Conservation (phyloP, 257 asterid species). For the Rhazya stricta region DNA sequence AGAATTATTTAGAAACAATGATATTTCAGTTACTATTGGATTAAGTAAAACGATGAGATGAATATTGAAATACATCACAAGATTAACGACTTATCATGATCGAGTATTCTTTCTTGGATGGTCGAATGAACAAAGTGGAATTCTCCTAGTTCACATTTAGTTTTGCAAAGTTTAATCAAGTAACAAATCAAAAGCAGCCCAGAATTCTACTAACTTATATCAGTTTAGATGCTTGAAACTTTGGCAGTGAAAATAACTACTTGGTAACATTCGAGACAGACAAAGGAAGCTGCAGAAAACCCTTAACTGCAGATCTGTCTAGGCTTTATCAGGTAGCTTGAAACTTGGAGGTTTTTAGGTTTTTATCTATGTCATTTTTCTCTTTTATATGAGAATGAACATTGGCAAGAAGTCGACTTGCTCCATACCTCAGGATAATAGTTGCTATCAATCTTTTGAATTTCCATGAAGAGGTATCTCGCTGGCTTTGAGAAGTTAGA, state of each 20-base stretch:
- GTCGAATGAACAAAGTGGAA: too few species aligned
- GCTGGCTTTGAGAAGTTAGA: conserved; percentile 74
- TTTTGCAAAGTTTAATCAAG: too few species aligned
- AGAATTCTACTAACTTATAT: not conserved
- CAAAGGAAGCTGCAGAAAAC: not conserved
- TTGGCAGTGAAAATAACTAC: too few species aligned
- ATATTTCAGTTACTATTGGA: too few species aligned
- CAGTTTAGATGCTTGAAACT: not conserved
- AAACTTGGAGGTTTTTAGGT: not conserved
- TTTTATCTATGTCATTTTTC: not conserved
- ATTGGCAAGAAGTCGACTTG: not conserved
- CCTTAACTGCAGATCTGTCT: not conserved
- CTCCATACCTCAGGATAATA: conserved; percentile 72
- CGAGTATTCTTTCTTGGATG: too few species aligned
- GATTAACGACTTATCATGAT: too few species aligned
- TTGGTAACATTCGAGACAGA: not conserved
- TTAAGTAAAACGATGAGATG: too few species aligned
- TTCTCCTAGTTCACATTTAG: too few species aligned
- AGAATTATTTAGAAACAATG: too few species aligned
- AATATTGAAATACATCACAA: too few species aligned
- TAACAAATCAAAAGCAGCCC: not conserved
- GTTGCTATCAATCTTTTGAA: conserved; percentile 66
- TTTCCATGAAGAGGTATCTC: conserved; percentile 56
- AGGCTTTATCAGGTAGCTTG: not conserved
- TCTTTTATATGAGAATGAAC: not conserved